These are phyloP conservation scores for Phaseolus lunatus DNA, from an alignment of 306 rosid species.

Conservation along the genomic window DNA sequence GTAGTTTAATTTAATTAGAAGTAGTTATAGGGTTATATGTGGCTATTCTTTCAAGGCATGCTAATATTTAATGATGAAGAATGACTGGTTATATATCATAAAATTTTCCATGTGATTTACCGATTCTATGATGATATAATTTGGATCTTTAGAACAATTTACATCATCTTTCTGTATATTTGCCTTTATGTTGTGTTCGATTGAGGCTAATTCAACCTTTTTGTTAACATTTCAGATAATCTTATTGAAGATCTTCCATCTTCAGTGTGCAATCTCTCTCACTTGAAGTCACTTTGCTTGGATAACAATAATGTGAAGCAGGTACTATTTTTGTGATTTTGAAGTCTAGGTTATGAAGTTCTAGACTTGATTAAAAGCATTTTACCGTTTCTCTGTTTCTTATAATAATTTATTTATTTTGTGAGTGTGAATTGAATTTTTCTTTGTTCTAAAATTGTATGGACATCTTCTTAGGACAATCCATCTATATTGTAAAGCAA, in stretches of 20 bases:
- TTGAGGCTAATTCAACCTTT: conserved; percentile 34
- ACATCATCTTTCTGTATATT: conserved; percentile 18
- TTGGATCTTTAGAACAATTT: conserved; percentile 21
- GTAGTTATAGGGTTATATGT: conserved; percentile 10
- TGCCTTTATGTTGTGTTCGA: conserved; percentile 40
- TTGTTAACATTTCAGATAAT: conserved; percentile 70
- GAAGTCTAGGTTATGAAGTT: conserved; percentile 28
- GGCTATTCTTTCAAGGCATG: conserved; percentile 31
- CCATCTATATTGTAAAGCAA: conserved; percentile 18
- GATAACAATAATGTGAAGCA: conserved; percentile 83
- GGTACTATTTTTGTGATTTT: conserved; percentile 56
- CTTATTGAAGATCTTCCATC: conserved; percentile 81
- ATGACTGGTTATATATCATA: conserved; percentile 33
- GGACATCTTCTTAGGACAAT: background rate
- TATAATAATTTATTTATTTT: conserved; percentile 12
- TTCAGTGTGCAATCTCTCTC: conserved; percentile 82
- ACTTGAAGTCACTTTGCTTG: conserved; percentile 84
- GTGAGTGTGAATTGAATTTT: conserved; percentile 3
- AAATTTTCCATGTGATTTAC: conserved; percentile 29
- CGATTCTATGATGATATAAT: conserved; percentile 35
- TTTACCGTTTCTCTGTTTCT: conserved; percentile 10
- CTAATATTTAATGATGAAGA: conserved; percentile 19
- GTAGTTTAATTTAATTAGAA: conserved; percentile 8
- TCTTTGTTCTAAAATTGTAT: conserved; percentile 9
- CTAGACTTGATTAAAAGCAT: conserved; percentile 21